These are phyloP conservation scores for Coemansia brasiliensis DNA, from an alignment of 192 early-diverging fungal species.

Conservation along the genomic window DNA sequence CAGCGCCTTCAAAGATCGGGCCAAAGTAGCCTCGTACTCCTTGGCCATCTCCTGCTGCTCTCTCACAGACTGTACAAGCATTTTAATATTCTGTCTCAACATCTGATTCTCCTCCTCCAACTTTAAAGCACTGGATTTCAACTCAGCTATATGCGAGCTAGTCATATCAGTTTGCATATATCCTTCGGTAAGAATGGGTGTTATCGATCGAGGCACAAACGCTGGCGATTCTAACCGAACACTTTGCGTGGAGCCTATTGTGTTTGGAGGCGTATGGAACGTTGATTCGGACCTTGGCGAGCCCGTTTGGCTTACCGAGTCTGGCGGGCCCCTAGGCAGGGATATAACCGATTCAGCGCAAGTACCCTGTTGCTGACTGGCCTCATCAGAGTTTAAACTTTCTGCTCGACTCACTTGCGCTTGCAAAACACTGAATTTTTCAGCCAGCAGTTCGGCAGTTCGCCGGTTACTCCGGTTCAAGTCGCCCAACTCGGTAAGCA, in stretches of 20 bases:
- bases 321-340: neutral
- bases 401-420: slow-evolving; percentile 24
- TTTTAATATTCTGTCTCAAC: slow-evolving; percentile 20
- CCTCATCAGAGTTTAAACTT: slow-evolving; percentile 2
- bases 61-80: slow-evolving; percentile 25
- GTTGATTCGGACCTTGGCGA: slow-evolving; percentile 11
- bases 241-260: slow-evolving; percentile 8
- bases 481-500: slow-evolving; percentile 47
- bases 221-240: slow-evolving; percentile 5
- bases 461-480: slow-evolving; percentile 47
- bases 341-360: neutral
- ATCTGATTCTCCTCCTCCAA: slow-evolving; percentile 27
- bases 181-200: neutral
- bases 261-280: slow-evolving; percentile 37
- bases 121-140: neutral
- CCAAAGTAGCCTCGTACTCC: slow-evolving; percentile 41
- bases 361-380: neutral
- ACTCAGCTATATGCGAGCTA: slow-evolving; percentile 10
- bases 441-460: slow-evolving; percentile 33
- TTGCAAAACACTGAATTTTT: slow-evolving; percentile 42
- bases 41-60: slow-evolving; percentile 48
- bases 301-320: neutral
- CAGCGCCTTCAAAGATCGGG: slow-evolving; percentile 33
- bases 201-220: neutral
- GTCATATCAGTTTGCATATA: slow-evolving; percentile 8